Evolutionary conservation across 1,284 basidiomycete genomes (phyloP).

Genomic region (Pseudozyma sp.): DNA sequence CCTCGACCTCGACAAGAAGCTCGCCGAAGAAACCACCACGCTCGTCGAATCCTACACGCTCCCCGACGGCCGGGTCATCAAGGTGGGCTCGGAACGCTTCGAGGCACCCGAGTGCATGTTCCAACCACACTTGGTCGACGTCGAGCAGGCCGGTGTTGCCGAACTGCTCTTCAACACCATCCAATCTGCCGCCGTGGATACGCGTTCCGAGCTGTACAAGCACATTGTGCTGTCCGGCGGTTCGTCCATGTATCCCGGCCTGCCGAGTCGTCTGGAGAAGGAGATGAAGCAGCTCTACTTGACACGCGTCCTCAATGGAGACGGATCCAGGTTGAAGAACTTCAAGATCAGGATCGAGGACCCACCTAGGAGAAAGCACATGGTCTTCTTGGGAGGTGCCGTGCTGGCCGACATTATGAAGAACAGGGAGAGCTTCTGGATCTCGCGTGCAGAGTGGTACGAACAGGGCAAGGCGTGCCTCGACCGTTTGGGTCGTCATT

Average conservation of each 20-base stretch:
- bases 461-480: slow-evolving; percentile 64
- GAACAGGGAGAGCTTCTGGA: slow-evolving; percentile 88
- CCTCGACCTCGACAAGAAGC: slow-evolving; percentile 89
- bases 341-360: slow-evolving; percentile 99
- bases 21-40: slow-evolving; percentile 95
- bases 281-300: slow-evolving; percentile 99
- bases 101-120: slow-evolving; percentile 99
- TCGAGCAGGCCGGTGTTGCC: slow-evolving; percentile 96
- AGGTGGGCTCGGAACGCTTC: slow-evolving; percentile 98
- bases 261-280: slow-evolving; percentile 95
- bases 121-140: slow-evolving; percentile 96
- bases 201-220: slow-evolving; percentile 92
- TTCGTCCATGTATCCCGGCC: slow-evolving; percentile 93
- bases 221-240: slow-evolving; percentile 98
- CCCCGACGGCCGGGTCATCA: slow-evolving; percentile 94
- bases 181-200: slow-evolving; percentile 89
- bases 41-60: slow-evolving; percentile 97
- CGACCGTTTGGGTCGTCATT: slow-evolving; percentile 64
- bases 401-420: slow-evolving; percentile 94
- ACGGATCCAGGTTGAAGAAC: slow-evolving; percentile 92
- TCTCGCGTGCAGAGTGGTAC: slow-evolving; percentile 67
- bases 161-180: slow-evolving; percentile 98
- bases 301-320: slow-evolving; percentile 85
- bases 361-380: slow-evolving; percentile 95
- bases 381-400: slow-evolving; percentile 97